Evolutionary conservation across 83 land plant species (phyloP).

Genomic region (Thuja plicata): DNA sequence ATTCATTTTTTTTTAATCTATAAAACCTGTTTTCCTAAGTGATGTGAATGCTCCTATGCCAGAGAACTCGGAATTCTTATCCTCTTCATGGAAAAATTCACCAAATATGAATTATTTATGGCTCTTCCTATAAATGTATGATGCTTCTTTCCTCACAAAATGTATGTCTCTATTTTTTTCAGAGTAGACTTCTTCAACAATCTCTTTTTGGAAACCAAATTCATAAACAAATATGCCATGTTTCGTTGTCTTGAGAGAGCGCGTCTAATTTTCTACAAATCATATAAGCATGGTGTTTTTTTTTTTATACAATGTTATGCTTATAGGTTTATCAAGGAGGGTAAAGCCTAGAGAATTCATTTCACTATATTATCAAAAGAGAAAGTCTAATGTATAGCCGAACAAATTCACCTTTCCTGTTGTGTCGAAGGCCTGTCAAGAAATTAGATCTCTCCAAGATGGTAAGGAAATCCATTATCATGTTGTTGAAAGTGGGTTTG

Average conservation of each 20-base stretch:
- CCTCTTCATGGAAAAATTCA: no score
- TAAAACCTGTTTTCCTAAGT: no score
- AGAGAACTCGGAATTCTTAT: no score
- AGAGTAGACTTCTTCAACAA: background rate
- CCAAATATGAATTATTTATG: no score
- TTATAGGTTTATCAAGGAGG: constrained; percentile 31
- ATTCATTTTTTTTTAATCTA: no score
- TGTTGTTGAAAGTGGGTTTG: background rate
- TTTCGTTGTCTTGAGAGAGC: constrained; percentile 25
- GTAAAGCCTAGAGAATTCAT: constrained; percentile 26
- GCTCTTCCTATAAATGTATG: no score
- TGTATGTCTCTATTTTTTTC: no score
- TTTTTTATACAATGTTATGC: constrained; percentile 42
- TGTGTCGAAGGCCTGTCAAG: background rate
- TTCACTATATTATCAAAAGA: background rate
- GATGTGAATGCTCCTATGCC: no score
- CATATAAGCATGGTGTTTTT: constrained; percentile 28
- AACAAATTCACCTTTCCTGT: background rate
- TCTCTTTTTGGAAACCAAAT: constrained; percentile 39
- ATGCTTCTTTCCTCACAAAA: no score
- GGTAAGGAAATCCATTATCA: background rate
- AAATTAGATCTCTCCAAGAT: constrained; percentile 1
- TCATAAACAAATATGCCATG: constrained; percentile 39
- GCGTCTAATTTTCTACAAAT: constrained; percentile 18
- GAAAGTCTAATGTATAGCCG: background rate